A percentile compares a stretch with the other conserved stretches of the same genome.
These are phyloP conservation scores for Goffeauzyma gilvescens DNA, from an alignment of 768 basidiomycete species.

Conservation along the genomic window DNA sequence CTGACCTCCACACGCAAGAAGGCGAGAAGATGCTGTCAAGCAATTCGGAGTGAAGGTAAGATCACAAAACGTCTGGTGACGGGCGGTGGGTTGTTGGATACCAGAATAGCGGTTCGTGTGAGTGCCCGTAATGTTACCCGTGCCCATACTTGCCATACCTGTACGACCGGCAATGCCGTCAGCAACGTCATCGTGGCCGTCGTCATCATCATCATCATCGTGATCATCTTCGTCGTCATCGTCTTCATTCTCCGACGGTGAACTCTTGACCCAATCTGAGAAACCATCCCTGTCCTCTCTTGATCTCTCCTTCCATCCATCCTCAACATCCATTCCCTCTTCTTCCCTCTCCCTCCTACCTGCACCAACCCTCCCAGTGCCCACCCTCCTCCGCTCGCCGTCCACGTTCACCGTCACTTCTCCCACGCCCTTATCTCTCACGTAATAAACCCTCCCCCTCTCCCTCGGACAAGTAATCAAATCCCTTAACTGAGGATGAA, in stretches of 20 bases:
- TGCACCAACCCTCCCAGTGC: too few species aligned
- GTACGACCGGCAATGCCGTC: neutral
- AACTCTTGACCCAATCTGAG: neutral
- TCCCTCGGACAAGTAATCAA: conserved; percentile 55
- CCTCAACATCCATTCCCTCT: neutral
- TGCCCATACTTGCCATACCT: too few species aligned
- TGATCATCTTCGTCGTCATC: neutral
- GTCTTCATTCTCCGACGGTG: neutral
- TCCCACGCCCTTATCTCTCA: conserved; percentile 40
- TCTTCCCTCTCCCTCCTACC: neutral
- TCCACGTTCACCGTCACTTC: conserved; percentile 28
- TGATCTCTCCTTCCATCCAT: neutral
- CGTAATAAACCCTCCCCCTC: conserved; percentile 47
- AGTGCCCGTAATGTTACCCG: too few species aligned
- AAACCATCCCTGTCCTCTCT: neutral
- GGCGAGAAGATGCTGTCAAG: conserved; percentile 8
- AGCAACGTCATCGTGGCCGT: neutral
- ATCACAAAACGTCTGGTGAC: conserved; percentile 14
- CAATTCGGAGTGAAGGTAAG: conserved; percentile 29
- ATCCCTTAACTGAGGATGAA: conserved; percentile 48
- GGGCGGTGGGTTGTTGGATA: too few species aligned
- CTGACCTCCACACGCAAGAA: conserved; percentile 29
- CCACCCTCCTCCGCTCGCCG: neutral
- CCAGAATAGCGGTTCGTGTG: too few species aligned
- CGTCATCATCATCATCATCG: neutral